phyloP scores from a whole-genome alignment of 2,329 filamentous ascomycete genomes.

The Ceratocystis alfenasii region DNA sequence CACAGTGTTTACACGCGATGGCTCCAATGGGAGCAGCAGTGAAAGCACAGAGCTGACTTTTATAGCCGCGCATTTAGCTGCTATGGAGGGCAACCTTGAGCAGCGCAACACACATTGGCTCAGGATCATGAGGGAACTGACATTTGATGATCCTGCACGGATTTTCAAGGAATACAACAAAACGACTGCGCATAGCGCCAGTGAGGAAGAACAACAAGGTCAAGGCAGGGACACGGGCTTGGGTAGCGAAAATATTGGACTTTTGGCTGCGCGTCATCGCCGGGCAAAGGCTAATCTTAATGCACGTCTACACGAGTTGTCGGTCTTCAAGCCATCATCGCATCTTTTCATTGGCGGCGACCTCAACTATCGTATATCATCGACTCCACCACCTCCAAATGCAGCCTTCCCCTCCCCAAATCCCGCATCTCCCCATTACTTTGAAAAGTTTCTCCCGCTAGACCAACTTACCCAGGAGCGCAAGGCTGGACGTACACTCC shows the following conservation, averaged over 20 bases:
- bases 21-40: conserved; percentile 27
- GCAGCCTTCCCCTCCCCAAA: conserved; percentile 52
- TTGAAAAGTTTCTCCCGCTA: conserved; percentile 50
- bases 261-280: conserved; percentile 31
- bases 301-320: conserved; percentile 38
- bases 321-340: conserved; percentile 61
- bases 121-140: conserved; percentile 63
- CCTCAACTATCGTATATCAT: conserved; percentile 83
- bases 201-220: neutral
- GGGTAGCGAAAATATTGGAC: conserved; percentile 24
- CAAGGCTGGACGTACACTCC: conserved; percentile 55
- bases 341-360: conserved; percentile 84
- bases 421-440: conserved; percentile 48
- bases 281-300: conserved; percentile 32
- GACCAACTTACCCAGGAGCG: conserved; percentile 75
- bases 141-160: conserved; percentile 51
- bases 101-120: conserved; percentile 81
- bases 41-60: conserved; percentile 61
- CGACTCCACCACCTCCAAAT: conserved; percentile 46
- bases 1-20: conserved; percentile 43
- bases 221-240: neutral
- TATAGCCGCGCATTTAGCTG: conserved; percentile 75
- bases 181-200: neutral
- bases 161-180: conserved; percentile 27
- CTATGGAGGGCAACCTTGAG: conserved; percentile 68